These are phyloP conservation scores for Priceomyces melissophilus DNA, from an alignment of 805 yeast species.

Conservation along the genomic window DNA sequence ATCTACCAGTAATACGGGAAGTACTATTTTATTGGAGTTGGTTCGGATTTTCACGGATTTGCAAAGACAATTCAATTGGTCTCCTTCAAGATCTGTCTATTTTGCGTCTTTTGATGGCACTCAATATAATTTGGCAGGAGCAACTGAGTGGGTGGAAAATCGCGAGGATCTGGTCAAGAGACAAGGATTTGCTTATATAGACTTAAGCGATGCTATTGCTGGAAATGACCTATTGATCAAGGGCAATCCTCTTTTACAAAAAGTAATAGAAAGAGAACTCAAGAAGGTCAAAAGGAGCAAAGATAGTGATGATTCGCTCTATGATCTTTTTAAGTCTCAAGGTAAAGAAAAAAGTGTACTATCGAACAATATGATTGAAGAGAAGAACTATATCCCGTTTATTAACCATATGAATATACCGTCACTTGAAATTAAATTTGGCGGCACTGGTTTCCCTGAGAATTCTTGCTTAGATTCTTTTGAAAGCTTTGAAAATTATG, in stretches of 20 bases:
- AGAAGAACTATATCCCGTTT: slow-evolving; percentile 70
- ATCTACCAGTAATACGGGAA: slow-evolving; percentile 66
- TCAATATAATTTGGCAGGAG: slow-evolving; percentile 78
- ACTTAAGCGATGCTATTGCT: slow-evolving; percentile 63
- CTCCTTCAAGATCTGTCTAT: slow-evolving; percentile 75
- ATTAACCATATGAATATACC: slow-evolving; percentile 65
- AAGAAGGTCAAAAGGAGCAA: slow-evolving; percentile 16
- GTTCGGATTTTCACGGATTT: slow-evolving; percentile 64
- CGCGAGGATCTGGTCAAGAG: slow-evolving; percentile 50
- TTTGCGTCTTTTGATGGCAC: slow-evolving; percentile 84
- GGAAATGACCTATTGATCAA: slow-evolving; percentile 51
- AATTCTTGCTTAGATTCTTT: slow-evolving; percentile 65
- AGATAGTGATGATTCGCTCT: slow-evolving; percentile 14
- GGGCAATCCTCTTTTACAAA: slow-evolving; percentile 63
- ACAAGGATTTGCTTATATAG: slow-evolving; percentile 69
- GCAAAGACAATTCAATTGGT: slow-evolving; percentile 67
- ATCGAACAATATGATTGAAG: slow-evolving; percentile 34
- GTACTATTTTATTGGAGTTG: slow-evolving; percentile 67
- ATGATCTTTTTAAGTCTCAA: slow-evolving; percentile 24
- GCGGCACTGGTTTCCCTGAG: slow-evolving; percentile 42
- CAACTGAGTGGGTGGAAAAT: slow-evolving; percentile 71
- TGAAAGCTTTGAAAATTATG: slow-evolving; percentile 43
- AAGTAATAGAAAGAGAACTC: slow-evolving; percentile 43
- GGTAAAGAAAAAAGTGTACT: slow-evolving; percentile 20
- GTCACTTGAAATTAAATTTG: slow-evolving; percentile 55